Base-by-base conservation (phyloP, 2,329 filamentous ascomycete species). In the Bipolaris victoriae region DNA sequence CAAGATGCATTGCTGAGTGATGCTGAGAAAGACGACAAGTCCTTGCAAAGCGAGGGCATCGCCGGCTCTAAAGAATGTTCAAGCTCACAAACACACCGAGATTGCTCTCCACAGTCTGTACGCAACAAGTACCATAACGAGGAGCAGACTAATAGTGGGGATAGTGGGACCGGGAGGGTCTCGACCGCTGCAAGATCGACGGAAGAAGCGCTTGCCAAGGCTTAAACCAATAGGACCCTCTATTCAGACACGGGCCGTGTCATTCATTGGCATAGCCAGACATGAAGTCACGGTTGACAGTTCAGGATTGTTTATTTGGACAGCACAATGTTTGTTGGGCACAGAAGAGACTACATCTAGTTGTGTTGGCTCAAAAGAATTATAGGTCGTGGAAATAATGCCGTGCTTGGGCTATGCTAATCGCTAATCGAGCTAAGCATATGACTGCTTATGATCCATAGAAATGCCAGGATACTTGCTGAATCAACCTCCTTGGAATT, bases 201-300 rank as follows among this genome's bases (percentile, higher is more conserved):
- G 20, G 50, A 61, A 45, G 54, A 49, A 26, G 47, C 55, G 29
- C 55, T 57, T 37, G 55, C 49, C 29, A 51, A 57, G n/a, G 64
- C 48, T 15, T 63, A 50, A 56, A 39, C 63, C 31, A 62, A 58
- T 22, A 49, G 59, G 39, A 40, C 57, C 18, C 59, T 22, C 44
- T 53, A 15, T 53, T 64, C 46, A 57, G 44, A 53, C 36, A 62
- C 24, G 59, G 53, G 16, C 53, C 48, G 26, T 45, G 56, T 15
- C 40, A 59, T 44, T 31, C 35, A 18, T 44, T 22, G 15, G 53
- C 29, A 31, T 43, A 53, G 44, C 37, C 24, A 22, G n/a, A 11
- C 16, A 18, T n/a, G 31, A 13, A 39, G 22, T n/a, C 39, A 16
- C 29, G 31, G n/a, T 13, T 20, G 13, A 15, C 29, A 16, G 18